phyloP scores from a whole-genome alignment of 2,329 filamentous ascomycete species.

The Aspergillus unguis region DNA sequence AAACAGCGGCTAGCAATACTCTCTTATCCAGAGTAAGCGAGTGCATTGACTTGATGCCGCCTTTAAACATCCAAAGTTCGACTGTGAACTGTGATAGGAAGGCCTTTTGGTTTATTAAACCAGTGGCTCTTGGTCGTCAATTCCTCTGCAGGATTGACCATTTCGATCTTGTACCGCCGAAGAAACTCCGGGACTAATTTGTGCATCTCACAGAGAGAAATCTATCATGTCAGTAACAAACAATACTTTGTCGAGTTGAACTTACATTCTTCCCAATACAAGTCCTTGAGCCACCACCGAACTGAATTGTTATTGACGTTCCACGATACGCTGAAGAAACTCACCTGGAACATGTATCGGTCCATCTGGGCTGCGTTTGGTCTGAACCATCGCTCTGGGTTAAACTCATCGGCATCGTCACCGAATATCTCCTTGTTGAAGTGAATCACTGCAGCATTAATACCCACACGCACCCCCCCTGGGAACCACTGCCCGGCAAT shows the following conservation, averaged over 20 bases:
- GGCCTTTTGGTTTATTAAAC: not conserved
- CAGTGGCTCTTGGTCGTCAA: not conserved
- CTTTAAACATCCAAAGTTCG: no score
- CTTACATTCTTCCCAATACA: not conserved
- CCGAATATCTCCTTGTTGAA: constrained; percentile 6
- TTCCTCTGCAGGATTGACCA: not conserved
- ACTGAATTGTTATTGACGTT: not conserved
- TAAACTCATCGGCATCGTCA: not conserved
- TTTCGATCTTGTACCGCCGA: not conserved
- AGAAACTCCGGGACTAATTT: not conserved
- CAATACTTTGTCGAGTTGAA: no score
- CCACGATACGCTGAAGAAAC: not conserved
- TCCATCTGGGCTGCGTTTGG: not conserved
- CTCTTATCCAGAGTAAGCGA: no score
- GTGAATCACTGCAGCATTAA: constrained; percentile 9
- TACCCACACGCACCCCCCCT: constrained; percentile 8
- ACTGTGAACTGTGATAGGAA: no score
- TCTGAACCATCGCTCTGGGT: constrained; percentile 1
- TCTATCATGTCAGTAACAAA: not conserved
- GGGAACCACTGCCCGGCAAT: constrained; percentile 12
- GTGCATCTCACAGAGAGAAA: not conserved
- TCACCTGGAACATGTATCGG: not conserved
- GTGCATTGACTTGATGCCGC: no score
- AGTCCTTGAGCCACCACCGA: not conserved
- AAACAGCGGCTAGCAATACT: no score